A percentile compares a stretch with the other conserved stretches of the same genome.
These are phyloP conservation scores for Aspergillus haitiensis DNA, from an alignment of 495 filamentous ascomycete species.

Conservation along the genomic window DNA sequence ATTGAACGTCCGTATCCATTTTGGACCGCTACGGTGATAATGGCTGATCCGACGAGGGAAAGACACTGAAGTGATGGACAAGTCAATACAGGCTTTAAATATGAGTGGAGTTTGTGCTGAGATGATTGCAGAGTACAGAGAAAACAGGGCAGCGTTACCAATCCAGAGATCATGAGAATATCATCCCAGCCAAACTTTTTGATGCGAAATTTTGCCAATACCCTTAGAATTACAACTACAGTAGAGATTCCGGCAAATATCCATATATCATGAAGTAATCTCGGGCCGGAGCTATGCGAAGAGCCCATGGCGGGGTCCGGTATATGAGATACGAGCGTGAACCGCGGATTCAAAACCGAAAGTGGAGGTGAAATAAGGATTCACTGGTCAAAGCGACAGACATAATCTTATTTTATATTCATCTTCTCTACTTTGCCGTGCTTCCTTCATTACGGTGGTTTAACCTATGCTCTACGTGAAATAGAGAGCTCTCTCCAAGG, in stretches of 20 bases:
- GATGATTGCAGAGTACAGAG: background rate
- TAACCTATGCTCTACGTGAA: no score
- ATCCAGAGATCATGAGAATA: slow-evolving; percentile 1
- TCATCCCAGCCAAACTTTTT: slow-evolving; percentile 4
- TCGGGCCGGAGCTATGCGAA: background rate
- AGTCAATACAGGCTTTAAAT: background rate
- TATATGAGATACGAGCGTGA: background rate
- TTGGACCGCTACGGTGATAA: background rate
- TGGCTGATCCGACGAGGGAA: background rate
- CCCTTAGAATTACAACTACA: background rate
- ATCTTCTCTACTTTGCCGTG: no score
- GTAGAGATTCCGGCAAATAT: background rate
- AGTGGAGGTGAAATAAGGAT: no score
- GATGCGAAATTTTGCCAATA: slow-evolving; percentile 1
- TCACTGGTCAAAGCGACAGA: no score
- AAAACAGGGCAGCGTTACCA: background rate
- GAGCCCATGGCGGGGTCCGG: background rate
- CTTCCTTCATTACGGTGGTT: no score
- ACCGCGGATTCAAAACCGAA: background rate
- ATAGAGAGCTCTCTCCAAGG: no score
- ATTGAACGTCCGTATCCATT: background rate
- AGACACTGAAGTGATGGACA: background rate
- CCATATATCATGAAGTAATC: background rate
- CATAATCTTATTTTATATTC: no score
- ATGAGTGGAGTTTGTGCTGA: background rate